Percentiles rank a stretch among this genome's conserved stretches.
Evolutionary conservation across 2,329 filamentous ascomycete species (phyloP).

Genomic region (Helotiales sp.): DNA sequence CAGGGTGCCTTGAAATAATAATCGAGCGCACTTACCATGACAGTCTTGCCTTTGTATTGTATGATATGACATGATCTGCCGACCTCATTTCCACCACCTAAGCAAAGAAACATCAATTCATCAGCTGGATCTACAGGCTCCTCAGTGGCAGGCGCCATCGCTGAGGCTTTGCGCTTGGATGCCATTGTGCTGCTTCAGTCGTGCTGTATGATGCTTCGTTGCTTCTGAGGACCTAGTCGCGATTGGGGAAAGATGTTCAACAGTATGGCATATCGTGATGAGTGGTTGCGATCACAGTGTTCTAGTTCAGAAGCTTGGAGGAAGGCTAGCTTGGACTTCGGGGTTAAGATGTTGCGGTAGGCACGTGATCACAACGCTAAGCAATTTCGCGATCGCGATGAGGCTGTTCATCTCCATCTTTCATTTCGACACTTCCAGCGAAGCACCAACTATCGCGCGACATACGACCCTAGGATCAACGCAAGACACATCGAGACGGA

Average conservation of each 20-base stretch:
- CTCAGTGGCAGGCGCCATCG: conserved; percentile 68
- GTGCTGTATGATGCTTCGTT: neutral
- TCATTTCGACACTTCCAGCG: neutral
- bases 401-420: neutral
- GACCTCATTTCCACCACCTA: conserved; percentile 96
- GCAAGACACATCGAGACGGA: neutral
- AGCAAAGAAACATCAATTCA: conserved; percentile 88
- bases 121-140: conserved; percentile 92
- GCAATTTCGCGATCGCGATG: conserved; percentile 4
- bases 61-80: conserved; percentile 96
- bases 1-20: neutral
- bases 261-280: neutral
- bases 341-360: neutral
- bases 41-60: conserved; percentile 98
- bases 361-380: neutral
- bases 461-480: neutral
- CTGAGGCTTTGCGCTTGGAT: conserved; percentile 85
- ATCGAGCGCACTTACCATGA: conserved; percentile 70
- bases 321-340: neutral
- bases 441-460: neutral
- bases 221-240: neutral
- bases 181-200: conserved; percentile 61
- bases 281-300: neutral
- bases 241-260: neutral
- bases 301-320: neutral